Base-by-base conservation (phyloP, 163 green algal species). In the Chlorella variabilis region DNA sequence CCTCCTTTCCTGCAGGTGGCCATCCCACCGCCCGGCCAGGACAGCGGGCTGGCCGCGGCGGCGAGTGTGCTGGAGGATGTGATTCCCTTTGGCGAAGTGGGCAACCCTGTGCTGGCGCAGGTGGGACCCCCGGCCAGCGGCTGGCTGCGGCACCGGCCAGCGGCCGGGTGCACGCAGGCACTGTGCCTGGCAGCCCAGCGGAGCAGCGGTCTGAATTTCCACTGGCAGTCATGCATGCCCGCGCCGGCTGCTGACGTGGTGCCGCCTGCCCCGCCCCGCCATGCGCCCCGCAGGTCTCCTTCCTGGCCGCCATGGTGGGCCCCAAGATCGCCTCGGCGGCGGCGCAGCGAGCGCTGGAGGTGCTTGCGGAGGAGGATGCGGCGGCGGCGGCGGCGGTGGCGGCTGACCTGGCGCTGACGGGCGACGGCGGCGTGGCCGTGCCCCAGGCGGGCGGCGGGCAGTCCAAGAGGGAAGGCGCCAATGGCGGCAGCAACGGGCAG, bases 21-120 rank as follows among this genome's bases (percentile, higher is more conserved):
- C 38, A 75, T 73, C 21, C 80, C 79, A 3, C 54, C 84, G 42
- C 75, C 79, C 0, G 75, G 78, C n/a, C 48, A 83, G 34, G 56
- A 81, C 17, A 42, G 54, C 48, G 75, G 58, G 18, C 71, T 69
- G n/a, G 31, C 78, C 4, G 63, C 39, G 4, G 38, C 48, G 39
- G n/a, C 9, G 20, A 18, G 54, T 21, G 33, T 39, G 27, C 48
- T 81, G 9, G 77, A 87, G 68, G 69, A 87, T 9, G 67, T 82
- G 23, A 81, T 94, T 11, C 95, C 95, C 7, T 98, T 98, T 88
- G 88, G 84, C 20, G 93, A 97, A 49, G 87, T 87, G 29, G 73
- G 61, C 66, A 98, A 98, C 83, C 94, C 94, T 1, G 68, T 98
- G 56, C 93, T 98, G 90, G 89, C 93, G 8, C 91, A 93, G 87